A percentile compares a stretch with the other conserved stretches of the same genome.
These are phyloP conservation scores for Pichia eremophila DNA, from an alignment of 805 yeast species.

Conservation along the genomic window DNA sequence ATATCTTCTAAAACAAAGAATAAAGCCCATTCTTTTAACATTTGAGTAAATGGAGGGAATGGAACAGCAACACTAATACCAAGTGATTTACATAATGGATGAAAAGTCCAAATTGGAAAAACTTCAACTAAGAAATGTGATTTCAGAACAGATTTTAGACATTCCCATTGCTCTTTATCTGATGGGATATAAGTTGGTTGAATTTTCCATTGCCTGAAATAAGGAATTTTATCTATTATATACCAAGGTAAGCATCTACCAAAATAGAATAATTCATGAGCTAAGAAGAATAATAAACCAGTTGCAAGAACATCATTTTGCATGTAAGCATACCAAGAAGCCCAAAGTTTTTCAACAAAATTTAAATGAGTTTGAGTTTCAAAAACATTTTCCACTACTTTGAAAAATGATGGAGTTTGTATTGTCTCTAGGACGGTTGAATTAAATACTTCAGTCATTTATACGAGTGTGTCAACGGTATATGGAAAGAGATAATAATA, in stretches of 20 bases:
- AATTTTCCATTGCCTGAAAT: constrained; percentile 42
- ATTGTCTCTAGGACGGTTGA: constrained; percentile 20
- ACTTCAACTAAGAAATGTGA: constrained; percentile 52
- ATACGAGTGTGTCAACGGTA: background rate
- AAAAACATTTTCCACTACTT: constrained; percentile 29
- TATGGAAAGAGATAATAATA: background rate
- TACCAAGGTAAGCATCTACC: constrained; percentile 55
- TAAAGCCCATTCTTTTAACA: constrained; percentile 35
- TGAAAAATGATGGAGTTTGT: constrained; percentile 22
- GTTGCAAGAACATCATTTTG: constrained; percentile 49
- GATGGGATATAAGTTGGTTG: constrained; percentile 45
- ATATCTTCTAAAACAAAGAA: constrained; percentile 47
- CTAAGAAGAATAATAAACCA: constrained; percentile 44
- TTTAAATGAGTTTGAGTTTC: constrained; percentile 34
- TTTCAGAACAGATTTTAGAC: constrained; percentile 45
- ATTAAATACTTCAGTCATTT: constrained; percentile 25
- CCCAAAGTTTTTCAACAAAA: constrained; percentile 41
- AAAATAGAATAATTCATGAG: constrained; percentile 48
- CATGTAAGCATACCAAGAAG: constrained; percentile 45
- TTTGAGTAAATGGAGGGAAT: constrained; percentile 36
- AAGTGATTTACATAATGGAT: constrained; percentile 41
- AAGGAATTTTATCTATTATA: constrained; percentile 43
- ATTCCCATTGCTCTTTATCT: constrained; percentile 53
- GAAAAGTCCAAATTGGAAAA: constrained; percentile 55
- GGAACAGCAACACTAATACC: constrained; percentile 45